A percentile compares a stretch with the other conserved stretches of the same genome.
Evolutionary conservation across 306 rosid genomes (phyloP).

Genomic region (Vachellia pachyceras): DNA sequence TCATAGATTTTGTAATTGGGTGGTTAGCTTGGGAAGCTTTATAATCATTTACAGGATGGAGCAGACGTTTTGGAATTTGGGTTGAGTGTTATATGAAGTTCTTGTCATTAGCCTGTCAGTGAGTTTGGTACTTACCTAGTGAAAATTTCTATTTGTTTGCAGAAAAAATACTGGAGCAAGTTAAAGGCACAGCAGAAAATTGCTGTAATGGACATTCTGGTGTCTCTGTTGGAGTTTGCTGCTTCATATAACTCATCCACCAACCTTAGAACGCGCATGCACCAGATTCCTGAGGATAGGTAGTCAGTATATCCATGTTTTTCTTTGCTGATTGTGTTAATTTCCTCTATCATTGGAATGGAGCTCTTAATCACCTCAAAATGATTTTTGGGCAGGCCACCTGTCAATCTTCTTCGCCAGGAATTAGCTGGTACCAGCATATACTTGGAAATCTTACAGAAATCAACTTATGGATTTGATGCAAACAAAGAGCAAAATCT

Average conservation of each 20-base stretch:
- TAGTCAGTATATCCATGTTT: constrained; percentile 31
- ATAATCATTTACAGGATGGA: neutral
- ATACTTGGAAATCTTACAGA: constrained; percentile 88
- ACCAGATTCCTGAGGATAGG: constrained; percentile 86
- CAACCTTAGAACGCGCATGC: constrained; percentile 92
- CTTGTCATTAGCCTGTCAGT: constrained; percentile 22
- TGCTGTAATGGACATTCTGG: constrained; percentile 79
- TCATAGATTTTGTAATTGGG: constrained; percentile 24
- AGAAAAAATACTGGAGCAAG: constrained; percentile 95
- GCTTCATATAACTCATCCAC: constrained; percentile 86
- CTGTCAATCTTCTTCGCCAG: constrained; percentile 94
- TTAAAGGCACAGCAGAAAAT: constrained; percentile 75
- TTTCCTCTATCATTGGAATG: constrained; percentile 22
- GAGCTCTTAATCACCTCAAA: constrained; percentile 30
- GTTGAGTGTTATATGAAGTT: constrained; percentile 24
- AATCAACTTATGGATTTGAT: constrained; percentile 70
- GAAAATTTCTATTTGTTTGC: constrained; percentile 50
- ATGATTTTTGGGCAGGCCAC: constrained; percentile 80
- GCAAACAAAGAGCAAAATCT: constrained; percentile 44
- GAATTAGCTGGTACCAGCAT: constrained; percentile 83
- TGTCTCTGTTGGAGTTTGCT: constrained; percentile 88
- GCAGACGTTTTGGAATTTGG: constrained; percentile 27
- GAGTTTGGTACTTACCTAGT: constrained; percentile 21
- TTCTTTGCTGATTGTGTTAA: constrained; percentile 27
- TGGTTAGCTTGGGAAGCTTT: constrained; percentile 5